Percentiles rank a stretch among this genome's conserved stretches.
Evolutionary conservation across 106 monocot genomes (phyloP).

Genomic region (Acanthochlamys bracteata): DNA sequence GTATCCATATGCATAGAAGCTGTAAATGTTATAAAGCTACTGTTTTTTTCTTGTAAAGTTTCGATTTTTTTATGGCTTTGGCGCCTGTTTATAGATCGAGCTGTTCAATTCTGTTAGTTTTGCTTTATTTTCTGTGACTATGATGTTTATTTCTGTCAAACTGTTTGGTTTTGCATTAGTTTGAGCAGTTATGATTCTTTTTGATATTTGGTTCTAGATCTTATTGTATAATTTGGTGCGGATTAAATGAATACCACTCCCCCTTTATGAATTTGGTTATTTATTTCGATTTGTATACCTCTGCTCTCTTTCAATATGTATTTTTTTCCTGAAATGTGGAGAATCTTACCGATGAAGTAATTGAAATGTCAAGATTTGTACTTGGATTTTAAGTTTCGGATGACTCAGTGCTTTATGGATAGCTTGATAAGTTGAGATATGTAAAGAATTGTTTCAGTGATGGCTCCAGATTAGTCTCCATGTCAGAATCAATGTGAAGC

Average conservation of each 20-base stretch:
- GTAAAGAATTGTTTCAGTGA: not conserved
- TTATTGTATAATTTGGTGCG: not conserved
- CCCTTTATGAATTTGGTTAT: not conserved
- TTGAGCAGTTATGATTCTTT: too few species aligned
- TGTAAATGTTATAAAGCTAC: too few species aligned
- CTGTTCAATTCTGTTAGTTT: not conserved
- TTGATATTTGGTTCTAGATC: too few species aligned
- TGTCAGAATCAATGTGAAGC: not conserved
- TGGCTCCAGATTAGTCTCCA: not conserved
- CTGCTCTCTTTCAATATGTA: not conserved
- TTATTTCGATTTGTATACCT: not conserved
- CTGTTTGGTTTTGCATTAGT: too few species aligned
- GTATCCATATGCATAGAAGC: too few species aligned
- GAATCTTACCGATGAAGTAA: constrained; percentile 3
- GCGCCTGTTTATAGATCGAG: not conserved
- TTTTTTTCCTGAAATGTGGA: constrained; percentile 1
- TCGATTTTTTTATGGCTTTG: not conserved
- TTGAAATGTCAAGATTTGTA: not conserved
- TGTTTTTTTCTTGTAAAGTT: too few species aligned
- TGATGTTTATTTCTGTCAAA: too few species aligned
- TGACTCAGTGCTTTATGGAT: not conserved
- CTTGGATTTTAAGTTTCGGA: not conserved
- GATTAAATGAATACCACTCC: not conserved
- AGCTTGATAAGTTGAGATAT: not conserved
- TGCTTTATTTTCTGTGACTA: too few species aligned